phyloP scores from a whole-genome alignment of 2,329 filamentous ascomycete genomes.

The Venturia oleaginea region DNA sequence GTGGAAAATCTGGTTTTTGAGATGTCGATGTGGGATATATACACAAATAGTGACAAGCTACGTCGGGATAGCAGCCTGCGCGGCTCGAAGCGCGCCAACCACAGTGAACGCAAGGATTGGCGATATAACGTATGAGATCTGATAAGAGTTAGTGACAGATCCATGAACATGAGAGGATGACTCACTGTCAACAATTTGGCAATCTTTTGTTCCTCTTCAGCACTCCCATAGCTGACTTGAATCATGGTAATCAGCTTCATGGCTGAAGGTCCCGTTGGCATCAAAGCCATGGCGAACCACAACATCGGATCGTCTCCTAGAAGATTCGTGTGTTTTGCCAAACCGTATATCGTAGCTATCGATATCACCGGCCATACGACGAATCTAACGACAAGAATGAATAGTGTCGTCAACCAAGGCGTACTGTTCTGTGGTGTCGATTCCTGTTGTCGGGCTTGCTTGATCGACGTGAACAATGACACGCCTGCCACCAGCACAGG shows the following conservation, averaged over 20 bases:
- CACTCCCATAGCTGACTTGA: constrained; percentile 12
- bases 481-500: constrained; percentile 59
- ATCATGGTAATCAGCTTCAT: constrained; percentile 17
- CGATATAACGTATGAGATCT: constrained; percentile 24
- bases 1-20: too few relatives aligned
- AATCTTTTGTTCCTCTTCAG: constrained; percentile 14
- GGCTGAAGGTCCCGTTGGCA: constrained; percentile 15
- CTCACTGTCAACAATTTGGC: constrained; percentile 14
- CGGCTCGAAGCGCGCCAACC: constrained; percentile 24
- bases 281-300: constrained; percentile 15
- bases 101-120: constrained; percentile 25
- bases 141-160: background rate
- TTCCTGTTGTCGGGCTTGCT: constrained; percentile 40
- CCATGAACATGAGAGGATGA: background rate
- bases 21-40: too few relatives aligned
- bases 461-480: constrained; percentile 43
- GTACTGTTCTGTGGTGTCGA: constrained; percentile 27
- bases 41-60: too few relatives aligned
- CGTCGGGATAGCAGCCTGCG: constrained; percentile 19
- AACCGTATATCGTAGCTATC: constrained; percentile 13
- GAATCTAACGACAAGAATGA: constrained; percentile 49
- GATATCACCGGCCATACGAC: constrained; percentile 46
- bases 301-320: constrained; percentile 15
- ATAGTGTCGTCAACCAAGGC: constrained; percentile 41
- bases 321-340: constrained; percentile 13